These are phyloP conservation scores for Penicillium sp. DNA, from an alignment of 2,329 filamentous ascomycete genomes.

Conservation along the genomic window DNA sequence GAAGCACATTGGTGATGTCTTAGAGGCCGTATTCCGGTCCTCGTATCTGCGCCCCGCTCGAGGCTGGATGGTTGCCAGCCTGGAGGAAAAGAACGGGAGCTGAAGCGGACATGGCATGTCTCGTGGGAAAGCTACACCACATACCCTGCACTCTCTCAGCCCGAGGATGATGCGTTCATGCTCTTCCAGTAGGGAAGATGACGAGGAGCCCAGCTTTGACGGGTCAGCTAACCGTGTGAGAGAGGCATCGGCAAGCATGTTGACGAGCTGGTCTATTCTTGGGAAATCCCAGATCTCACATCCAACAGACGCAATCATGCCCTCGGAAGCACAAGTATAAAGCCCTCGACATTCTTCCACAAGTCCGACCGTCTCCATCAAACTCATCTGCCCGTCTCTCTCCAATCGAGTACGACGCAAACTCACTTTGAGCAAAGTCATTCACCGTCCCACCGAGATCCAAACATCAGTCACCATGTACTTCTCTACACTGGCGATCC, in stretches of 20 bases:
- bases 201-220: too few species aligned
- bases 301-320: neutral
- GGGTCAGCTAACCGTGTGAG: too few species aligned
- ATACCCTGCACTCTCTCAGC: too few species aligned
- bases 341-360: too few species aligned
- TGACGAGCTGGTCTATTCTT: neutral
- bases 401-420: neutral
- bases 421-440: too few species aligned
- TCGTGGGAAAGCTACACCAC: too few species aligned
- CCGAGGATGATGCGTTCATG: too few species aligned
- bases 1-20: constrained; percentile 14
- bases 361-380: too few species aligned
- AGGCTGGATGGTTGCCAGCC: neutral
- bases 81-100: neutral
- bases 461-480: constrained; percentile 22
- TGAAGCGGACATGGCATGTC: neutral
- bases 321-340: neutral
- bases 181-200: too few species aligned
- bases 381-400: constrained; percentile 8
- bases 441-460: too few species aligned
- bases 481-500: constrained; percentile 20
- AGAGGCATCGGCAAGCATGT: neutral
- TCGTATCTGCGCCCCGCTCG: constrained; percentile 21
- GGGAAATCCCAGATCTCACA: neutral
- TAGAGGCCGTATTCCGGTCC: constrained; percentile 16